These are phyloP conservation scores for Tuber brumale DNA, from an alignment of 495 filamentous ascomycete genomes.

Conservation along the genomic window DNA sequence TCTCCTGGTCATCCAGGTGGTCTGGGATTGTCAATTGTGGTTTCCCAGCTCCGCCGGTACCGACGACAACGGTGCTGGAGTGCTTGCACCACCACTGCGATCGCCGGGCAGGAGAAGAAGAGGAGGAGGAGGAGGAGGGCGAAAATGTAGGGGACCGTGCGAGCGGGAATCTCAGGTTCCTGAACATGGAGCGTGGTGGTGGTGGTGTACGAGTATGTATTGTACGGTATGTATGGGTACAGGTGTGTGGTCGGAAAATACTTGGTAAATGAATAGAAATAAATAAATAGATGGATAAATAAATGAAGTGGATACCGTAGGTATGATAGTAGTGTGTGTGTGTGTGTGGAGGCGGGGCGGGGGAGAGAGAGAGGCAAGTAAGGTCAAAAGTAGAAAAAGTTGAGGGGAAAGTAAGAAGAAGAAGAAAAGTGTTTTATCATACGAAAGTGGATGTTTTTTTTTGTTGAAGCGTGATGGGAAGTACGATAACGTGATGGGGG, in stretches of 20 bases:
- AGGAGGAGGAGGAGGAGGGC: neutral
- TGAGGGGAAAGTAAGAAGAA: neutral
- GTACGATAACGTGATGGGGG: neutral
- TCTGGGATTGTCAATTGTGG: slow-evolving; percentile 44
- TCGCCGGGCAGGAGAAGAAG: neutral
- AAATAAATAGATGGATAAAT: neutral
- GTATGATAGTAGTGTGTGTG: neutral
- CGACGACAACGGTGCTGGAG: neutral
- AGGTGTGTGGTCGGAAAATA: too few relatives aligned
- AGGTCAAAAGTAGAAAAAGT: neutral
- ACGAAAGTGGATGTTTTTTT: too few relatives aligned
- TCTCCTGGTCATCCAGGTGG: slow-evolving; percentile 49
- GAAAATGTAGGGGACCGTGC: neutral
- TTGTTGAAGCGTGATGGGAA: neutral
- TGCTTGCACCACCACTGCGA: neutral
- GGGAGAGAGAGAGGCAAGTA: neutral
- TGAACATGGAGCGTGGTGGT: neutral
- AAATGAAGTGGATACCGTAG: neutral
- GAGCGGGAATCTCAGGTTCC: slow-evolving; percentile 5
- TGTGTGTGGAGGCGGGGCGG: neutral
- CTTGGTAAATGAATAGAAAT: neutral
- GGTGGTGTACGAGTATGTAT: neutral
- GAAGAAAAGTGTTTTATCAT: too few relatives aligned
- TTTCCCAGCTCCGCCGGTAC: neutral
- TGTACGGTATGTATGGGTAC: too few relatives aligned